Conservation (phyloP, 306 rosid genomes). For the Gynostemma pentaphyllum region DNA sequence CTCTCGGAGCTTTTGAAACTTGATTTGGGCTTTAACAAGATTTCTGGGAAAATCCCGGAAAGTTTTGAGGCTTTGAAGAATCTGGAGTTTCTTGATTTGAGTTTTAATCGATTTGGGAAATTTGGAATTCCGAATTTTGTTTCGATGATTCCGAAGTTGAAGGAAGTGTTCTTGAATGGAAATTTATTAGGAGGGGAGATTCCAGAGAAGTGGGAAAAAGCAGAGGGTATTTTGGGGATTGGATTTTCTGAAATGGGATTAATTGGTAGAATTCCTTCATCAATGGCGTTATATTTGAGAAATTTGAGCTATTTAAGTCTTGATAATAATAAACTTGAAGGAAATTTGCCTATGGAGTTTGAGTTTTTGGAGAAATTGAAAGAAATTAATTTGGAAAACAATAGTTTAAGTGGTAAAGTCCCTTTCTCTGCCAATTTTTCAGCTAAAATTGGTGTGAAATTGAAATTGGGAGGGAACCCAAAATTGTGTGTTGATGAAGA, state of each 20-base stretch:
- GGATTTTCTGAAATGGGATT: slow-evolving; percentile 59
- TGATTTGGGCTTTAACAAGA: slow-evolving; percentile 43
- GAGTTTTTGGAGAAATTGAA: slow-evolving; percentile 28
- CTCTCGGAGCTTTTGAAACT: slow-evolving; percentile 53
- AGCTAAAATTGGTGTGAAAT: slow-evolving; percentile 25
- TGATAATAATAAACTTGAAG: slow-evolving; percentile 60
- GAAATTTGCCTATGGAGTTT: slow-evolving; percentile 54
- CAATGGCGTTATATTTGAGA: slow-evolving; percentile 54
- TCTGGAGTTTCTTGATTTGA: slow-evolving; percentile 57
- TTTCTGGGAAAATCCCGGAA: slow-evolving; percentile 48
- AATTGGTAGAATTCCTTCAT: slow-evolving; percentile 48
- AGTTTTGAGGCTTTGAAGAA: slow-evolving; percentile 22
- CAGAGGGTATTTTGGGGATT: slow-evolving; percentile 29
- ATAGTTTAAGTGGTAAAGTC: slow-evolving; percentile 56
- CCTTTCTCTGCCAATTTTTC: slow-evolving; percentile 20
- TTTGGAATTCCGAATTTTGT: slow-evolving; percentile 54
- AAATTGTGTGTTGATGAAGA: slow-evolving; percentile 42
- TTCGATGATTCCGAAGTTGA: slow-evolving; percentile 33
- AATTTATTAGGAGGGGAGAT: slow-evolving; percentile 58
- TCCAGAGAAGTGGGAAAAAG: slow-evolving; percentile 63
- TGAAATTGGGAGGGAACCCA: slow-evolving; percentile 52
- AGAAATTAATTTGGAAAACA: slow-evolving; percentile 77
- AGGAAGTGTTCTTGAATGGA: slow-evolving; percentile 59
- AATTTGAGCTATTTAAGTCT: slow-evolving; percentile 55
- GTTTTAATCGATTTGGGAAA: slow-evolving; percentile 49